Percentiles rank a stretch among this genome's conserved stretches.
These are phyloP conservation scores for Terana coerulea DNA, from an alignment of 768 basidiomycete species.

Conservation along the genomic window DNA sequence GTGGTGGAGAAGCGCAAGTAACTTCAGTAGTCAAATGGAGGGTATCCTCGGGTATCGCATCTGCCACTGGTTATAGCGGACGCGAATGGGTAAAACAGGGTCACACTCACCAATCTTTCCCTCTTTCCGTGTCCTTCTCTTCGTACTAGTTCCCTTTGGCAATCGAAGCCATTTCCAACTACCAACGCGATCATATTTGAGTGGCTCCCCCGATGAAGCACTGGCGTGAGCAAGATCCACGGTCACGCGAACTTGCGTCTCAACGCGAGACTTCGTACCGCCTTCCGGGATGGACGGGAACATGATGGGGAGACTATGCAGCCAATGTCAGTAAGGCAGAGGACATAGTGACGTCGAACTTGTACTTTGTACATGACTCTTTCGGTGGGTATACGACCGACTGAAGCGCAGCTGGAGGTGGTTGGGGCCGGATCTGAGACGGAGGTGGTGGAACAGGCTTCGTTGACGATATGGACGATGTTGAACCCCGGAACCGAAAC, in stretches of 20 bases:
- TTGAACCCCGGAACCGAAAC: too few relatives aligned
- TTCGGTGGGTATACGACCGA: conserved; percentile 68
- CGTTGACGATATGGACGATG: conserved; percentile 45
- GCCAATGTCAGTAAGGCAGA: conserved; percentile 2
- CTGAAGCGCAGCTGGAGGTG: conserved; percentile 41
- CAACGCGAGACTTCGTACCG: conserved; percentile 91
- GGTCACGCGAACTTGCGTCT: conserved; percentile 87
- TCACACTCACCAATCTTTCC: conserved; percentile 65
- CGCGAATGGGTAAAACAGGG: conserved; percentile 17
- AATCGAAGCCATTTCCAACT: conserved; percentile 87
- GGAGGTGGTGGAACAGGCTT: conserved; percentile 69
- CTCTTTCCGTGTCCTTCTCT: conserved; percentile 80
- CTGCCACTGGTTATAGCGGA: conserved; percentile 31
- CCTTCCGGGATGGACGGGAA: conserved; percentile 78
- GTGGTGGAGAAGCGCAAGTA: conserved; percentile 77
- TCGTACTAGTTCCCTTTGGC: conserved; percentile 79
- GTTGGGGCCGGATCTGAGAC: conserved; percentile 51
- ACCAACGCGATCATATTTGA: conserved; percentile 76
- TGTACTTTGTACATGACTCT: conserved; percentile 75
- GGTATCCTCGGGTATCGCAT: conserved; percentile 64
- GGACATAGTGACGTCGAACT: conserved; percentile 21
- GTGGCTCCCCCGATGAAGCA: conserved; percentile 52
- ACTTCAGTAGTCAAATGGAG: conserved; percentile 71
- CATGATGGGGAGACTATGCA: conserved; percentile 67
- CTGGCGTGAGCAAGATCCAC: conserved; percentile 73